Base-by-base conservation (phyloP, 2,329 filamentous ascomycete genomes). In the Sordariomycetes sp. region DNA sequence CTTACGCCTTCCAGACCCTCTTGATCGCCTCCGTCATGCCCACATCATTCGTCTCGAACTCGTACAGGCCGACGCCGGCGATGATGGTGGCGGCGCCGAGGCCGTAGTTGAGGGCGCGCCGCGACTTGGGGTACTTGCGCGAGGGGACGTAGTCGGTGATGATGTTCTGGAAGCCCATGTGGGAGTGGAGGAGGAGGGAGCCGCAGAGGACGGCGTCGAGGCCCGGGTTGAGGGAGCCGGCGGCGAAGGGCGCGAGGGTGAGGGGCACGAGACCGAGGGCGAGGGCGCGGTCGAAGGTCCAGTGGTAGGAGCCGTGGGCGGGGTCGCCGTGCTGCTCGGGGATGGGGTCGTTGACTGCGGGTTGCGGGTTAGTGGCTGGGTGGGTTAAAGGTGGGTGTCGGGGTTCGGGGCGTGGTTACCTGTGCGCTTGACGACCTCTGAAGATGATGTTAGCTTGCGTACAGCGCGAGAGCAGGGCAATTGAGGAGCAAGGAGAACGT, bases 1-100 rank as follows among this genome's bases (percentile, higher is more conserved):
- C 59, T 65, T 75, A 89, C 66, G 94, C 92, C 67, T 80, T 89
- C 94, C 94, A 99, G 61, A 97, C 76, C 68, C 87, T 82, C 80
- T 87, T 90, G 63, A 96, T 79, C 35, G 85, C 86, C 79, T 95
- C 92, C 10, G 90, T 96, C 60, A 99, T 72, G 63, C 94, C 94
- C 56, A 99, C 90, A 64, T 99, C 94, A 68, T 96, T 97, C 35
- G 94, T 99, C 84, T 99, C 94, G 66, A 97, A 97, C 73, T 97
- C 92, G 75, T 99, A 99, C 67, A 97, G 79, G 59, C 91, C 91
- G 62, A 96, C 79, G 55, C 88, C 90, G 61, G 91, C 89, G 56
- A 89, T 76, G 59, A 92, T 77, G 12, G 95, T 96, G 60, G 82
- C 85, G 52, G 78, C 74, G 67, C 91, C 90, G 61, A 97, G 81